phyloP scores from a whole-genome alignment of 495 filamentous ascomycete species.

The Aspergillus incahuasiensis region DNA sequence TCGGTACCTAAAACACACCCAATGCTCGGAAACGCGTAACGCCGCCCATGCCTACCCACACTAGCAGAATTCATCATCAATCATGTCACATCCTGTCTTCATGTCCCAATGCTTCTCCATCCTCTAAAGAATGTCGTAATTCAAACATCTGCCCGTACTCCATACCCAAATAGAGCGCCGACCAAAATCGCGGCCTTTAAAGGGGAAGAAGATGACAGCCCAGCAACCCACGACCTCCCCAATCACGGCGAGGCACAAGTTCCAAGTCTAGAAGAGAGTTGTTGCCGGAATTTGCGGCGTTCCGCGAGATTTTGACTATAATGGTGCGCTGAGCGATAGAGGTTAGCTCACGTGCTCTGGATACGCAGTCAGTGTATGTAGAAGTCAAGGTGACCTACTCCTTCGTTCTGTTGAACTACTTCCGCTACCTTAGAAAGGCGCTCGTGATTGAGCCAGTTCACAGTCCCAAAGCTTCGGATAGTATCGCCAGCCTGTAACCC shows the following conservation, averaged over 20 bases:
- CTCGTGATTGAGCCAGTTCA: slow-evolving; percentile 79
- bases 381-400: slow-evolving; percentile 54
- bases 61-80: slow-evolving; percentile 9
- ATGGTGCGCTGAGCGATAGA: slow-evolving; percentile 49
- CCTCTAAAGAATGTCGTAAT: not conserved
- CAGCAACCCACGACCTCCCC: slow-evolving; percentile 84
- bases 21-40: not conserved
- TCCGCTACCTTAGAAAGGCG: slow-evolving; percentile 78
- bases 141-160: not conserved
- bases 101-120: slow-evolving; percentile 1
- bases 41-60: slow-evolving; percentile 6
- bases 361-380: not conserved
- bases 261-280: slow-evolving; percentile 60
- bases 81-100: slow-evolving; percentile 17
- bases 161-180: not conserved
- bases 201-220: slow-evolving; percentile 87
- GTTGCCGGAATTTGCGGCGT: slow-evolving; percentile 31
- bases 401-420: slow-evolving; percentile 81
- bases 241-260: slow-evolving; percentile 68
- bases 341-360: not conserved
- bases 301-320: slow-evolving; percentile 63
- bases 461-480: slow-evolving; percentile 77
- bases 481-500: slow-evolving; percentile 80
- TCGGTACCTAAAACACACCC: not conserved
- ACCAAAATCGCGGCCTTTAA: slow-evolving; percentile 19